Percentiles rank a stretch among this genome's conserved stretches.
phyloP scores from a whole-genome alignment of 1,284 basidiomycete genomes.

The Cryptococcus amylolentus region DNA sequence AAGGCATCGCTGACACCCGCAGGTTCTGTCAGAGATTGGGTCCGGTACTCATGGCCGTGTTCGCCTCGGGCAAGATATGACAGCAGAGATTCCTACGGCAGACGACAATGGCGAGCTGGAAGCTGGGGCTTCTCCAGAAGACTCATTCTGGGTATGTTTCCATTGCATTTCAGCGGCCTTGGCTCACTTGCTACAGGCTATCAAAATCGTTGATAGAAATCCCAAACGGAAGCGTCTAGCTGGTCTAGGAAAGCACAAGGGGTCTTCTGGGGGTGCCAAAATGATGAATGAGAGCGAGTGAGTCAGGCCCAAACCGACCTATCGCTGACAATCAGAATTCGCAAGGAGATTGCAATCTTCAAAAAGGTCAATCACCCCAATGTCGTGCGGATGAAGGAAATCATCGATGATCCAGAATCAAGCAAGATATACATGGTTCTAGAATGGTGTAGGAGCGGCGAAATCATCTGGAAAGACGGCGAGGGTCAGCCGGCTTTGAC shows the following conservation, averaged over 20 bases:
- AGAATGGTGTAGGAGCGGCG: constrained; percentile 93
- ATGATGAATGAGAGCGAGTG: constrained; percentile 51
- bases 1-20: neutral
- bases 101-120: constrained; percentile 16
- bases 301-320: constrained; percentile 9
- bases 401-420: constrained; percentile 87
- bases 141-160: constrained; percentile 20
- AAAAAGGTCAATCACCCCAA: constrained; percentile 91
- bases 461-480: constrained; percentile 79
- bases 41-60: constrained; percentile 79
- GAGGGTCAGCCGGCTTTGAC: constrained; percentile 68
- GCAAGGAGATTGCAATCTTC: constrained; percentile 95
- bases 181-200: constrained; percentile 58
- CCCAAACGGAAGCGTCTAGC: constrained; percentile 61
- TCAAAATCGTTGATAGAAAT: constrained; percentile 72
- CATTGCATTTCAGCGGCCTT: neutral
- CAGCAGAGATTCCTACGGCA: constrained; percentile 36
- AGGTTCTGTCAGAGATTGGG: constrained; percentile 63
- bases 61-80: constrained; percentile 63
- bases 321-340: constrained; percentile 49
- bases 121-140: constrained; percentile 9
- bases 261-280: constrained; percentile 48
- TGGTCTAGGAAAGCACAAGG: constrained; percentile 48
- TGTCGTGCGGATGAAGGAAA: constrained; percentile 86
- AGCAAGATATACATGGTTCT: constrained; percentile 95